These are phyloP conservation scores for Lindgomyces ingoldianus DNA, from an alignment of 495 filamentous ascomycete species.

Conservation along the genomic window DNA sequence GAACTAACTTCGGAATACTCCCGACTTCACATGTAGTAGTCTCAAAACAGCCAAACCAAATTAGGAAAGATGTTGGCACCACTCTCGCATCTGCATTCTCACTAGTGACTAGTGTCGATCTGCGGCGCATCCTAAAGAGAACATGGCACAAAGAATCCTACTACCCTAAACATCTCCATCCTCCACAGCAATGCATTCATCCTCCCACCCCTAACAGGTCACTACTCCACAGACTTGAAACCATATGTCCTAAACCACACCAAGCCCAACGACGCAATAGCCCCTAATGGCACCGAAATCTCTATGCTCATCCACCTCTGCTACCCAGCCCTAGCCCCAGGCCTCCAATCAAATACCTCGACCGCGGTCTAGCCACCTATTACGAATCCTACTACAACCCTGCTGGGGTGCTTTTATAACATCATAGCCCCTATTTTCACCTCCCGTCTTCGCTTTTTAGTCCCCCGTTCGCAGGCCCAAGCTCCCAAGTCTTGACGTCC, in stretches of 20 bases:
- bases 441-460: conserved; percentile 2
- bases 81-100: too few relatives aligned
- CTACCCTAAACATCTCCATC: too few relatives aligned
- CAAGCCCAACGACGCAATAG: conserved; percentile 8
- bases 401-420: conserved; percentile 7
- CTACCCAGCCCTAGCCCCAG: conserved; percentile 9
- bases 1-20: too few relatives aligned
- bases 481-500: neutral
- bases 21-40: too few relatives aligned
- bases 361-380: neutral
- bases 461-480: conserved; percentile 5
- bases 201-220: conserved; percentile 18
- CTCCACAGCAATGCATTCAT: too few relatives aligned
- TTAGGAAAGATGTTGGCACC: too few relatives aligned
- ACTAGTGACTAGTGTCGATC: too few relatives aligned
- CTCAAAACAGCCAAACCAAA: too few relatives aligned
- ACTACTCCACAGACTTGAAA: conserved; percentile 11
- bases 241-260: conserved; percentile 9
- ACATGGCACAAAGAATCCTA: too few relatives aligned
- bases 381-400: neutral
- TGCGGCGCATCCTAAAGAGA: too few relatives aligned
- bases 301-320: conserved; percentile 11
- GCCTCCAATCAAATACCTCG: neutral
- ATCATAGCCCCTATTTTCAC: conserved; percentile 2
- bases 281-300: neutral